Conservation (phyloP, 1,284 basidiomycete species). For the Bjerkandera adusta region DNA sequence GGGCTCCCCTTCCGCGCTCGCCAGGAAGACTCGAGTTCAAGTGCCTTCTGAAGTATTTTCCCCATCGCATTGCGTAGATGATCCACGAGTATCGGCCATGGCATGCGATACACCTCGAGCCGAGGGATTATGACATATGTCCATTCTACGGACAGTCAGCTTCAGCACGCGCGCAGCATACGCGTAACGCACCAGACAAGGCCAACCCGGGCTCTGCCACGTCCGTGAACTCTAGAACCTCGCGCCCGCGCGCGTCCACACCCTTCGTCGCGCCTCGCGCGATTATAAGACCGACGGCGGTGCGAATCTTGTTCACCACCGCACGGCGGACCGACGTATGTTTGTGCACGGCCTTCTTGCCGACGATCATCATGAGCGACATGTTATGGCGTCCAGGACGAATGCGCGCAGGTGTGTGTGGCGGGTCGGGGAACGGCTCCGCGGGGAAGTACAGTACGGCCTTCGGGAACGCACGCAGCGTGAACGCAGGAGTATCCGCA, state of each 20-base stretch:
- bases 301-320: slow-evolving; percentile 35
- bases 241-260: slow-evolving; percentile 21
- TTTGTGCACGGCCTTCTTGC: slow-evolving; percentile 21
- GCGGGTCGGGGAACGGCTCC: slow-evolving; percentile 21
- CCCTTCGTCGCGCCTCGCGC: slow-evolving; percentile 36
- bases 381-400: slow-evolving; percentile 19
- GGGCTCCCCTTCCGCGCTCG: too few relatives aligned
- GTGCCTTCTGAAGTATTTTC: slow-evolving; percentile 1
- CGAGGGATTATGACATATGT: slow-evolving; percentile 40
- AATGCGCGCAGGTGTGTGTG: slow-evolving; percentile 14
- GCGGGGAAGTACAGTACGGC: slow-evolving; percentile 20
- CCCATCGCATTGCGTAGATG: slow-evolving; percentile 1
- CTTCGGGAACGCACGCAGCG: slow-evolving; percentile 26
- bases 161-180: background rate
- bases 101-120: slow-evolving; percentile 40
- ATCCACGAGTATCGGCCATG: slow-evolving; percentile 37
- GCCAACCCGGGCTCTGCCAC: slow-evolving; percentile 31
- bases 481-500: slow-evolving; percentile 15
- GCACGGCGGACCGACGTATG: slow-evolving; percentile 19
- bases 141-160: slow-evolving; percentile 36
- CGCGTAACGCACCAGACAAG: slow-evolving; percentile 36
- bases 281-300: slow-evolving; percentile 37
- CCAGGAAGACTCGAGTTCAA: background rate
- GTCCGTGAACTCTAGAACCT: slow-evolving; percentile 27
- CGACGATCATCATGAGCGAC: slow-evolving; percentile 23